Base-by-base conservation (phyloP, 169 alveolate species). In the Plasmodium inui region DNA sequence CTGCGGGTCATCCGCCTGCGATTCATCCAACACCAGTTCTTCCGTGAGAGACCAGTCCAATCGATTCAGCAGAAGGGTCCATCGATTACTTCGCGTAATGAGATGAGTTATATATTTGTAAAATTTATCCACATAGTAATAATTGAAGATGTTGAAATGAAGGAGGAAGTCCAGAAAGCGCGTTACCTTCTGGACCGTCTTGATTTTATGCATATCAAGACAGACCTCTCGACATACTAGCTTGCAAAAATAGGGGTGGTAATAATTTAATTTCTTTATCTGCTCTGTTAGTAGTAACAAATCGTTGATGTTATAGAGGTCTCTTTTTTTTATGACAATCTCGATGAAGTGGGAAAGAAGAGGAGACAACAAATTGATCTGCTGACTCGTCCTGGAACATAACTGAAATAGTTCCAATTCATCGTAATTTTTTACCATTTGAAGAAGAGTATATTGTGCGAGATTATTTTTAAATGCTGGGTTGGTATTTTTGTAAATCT, bases 391-490 rank as follows among this genome's bases (percentile, higher is more conserved):
- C 9, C 37, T 22, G 57, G 84, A 37, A 50, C 84, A 84, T 9
- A 73, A 73, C 50, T 84, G 7, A 61, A 84, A 84, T 26, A 84
- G 6, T 26, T 84, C 22, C 34, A 84, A 74, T 46, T 84, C 93
- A 84, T 84, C 37, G 73, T 84, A 84, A 32, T 53, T 73, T 30
- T 84, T 71, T 30, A 84, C 2, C n/a, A 73, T 46, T 74, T 84
- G 37, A 9, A 84, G 57, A 14, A 84, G 46, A 1, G 12, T 26
- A 84, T 84, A 84, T 84, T 83, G 85, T 44, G 55, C 6, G 30
- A 84, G 79, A 73, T 84, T 84, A 84, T 84, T 84, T 73, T 73
- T 84, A 84, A 84, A 84, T 19, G 93, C 84, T 12, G 73, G 85
- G 46, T 84, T 73, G 41, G 84, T 84, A 73, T 84, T 84, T 84